phyloP scores from a whole-genome alignment of 306 rosid genomes.

The Ormosia emarginata region DNA sequence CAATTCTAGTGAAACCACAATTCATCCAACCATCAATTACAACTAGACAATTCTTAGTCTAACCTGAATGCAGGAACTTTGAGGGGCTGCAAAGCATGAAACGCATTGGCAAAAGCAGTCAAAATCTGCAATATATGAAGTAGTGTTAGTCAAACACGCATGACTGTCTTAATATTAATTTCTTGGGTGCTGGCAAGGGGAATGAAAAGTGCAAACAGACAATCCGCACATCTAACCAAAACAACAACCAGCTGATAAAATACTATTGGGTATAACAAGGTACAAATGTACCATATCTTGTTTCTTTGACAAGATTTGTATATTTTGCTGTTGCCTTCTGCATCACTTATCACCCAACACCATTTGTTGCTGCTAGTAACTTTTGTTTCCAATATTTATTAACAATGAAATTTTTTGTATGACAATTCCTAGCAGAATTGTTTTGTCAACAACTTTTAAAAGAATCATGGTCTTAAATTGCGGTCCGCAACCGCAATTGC shows the following conservation, averaged over 20 bases:
- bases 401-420: background rate
- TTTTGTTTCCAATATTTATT: background rate
- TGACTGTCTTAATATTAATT: background rate
- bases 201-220: background rate
- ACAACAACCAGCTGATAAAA: background rate
- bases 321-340: background rate
- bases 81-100: constrained; percentile 93
- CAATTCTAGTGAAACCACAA: background rate
- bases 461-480: too few species aligned
- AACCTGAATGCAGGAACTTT: constrained; percentile 95
- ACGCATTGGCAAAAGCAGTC: constrained; percentile 78
- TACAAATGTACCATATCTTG: background rate
- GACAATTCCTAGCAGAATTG: background rate
- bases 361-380: background rate
- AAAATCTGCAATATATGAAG: constrained; percentile 62
- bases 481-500: too few species aligned
- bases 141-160: constrained; percentile 17
- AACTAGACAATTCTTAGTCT: background rate
- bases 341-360: background rate
- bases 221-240: background rate
- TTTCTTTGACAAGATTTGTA: background rate
- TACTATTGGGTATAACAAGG: background rate
- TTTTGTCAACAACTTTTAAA: background rate
- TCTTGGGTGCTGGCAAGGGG: background rate
- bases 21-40: background rate